A percentile compares a stretch with the other conserved stretches of the same genome.
Evolutionary conservation across 140 eudicot species (phyloP).

Genomic region (Bidens hawaiensis): DNA sequence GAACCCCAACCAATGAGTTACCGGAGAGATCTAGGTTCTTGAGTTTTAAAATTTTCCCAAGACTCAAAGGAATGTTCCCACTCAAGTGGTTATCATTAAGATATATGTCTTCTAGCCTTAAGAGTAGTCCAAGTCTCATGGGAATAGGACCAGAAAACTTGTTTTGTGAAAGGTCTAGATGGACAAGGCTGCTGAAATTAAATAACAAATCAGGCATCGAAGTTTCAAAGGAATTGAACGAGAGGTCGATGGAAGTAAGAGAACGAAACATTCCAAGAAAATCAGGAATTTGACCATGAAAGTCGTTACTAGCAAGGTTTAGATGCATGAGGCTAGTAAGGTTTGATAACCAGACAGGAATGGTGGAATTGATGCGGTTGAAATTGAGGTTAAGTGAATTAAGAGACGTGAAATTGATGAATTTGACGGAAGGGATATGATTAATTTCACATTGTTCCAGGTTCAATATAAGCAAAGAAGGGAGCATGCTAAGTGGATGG

Average conservation of each 20-base stretch:
- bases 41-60: neutral
- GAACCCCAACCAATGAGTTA: slow-evolving; percentile 1
- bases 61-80: slow-evolving; percentile 1
- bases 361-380: neutral
- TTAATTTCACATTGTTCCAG: neutral
- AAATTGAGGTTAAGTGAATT: neutral
- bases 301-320: neutral
- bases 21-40: neutral
- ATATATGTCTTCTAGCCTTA: neutral
- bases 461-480: slow-evolving; percentile 13
- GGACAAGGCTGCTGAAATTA: neutral
- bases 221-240: neutral
- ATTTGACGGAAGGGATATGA: neutral
- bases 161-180: slow-evolving; percentile 3
- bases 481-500: neutral
- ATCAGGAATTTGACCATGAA: slow-evolving; percentile 5
- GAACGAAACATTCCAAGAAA: neutral
- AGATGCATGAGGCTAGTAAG: slow-evolving; percentile 14
- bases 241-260: neutral
- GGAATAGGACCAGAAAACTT: neutral
- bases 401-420: slow-evolving; percentile 1
- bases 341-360: too few relatives aligned
- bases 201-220: neutral
- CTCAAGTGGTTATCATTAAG: neutral
- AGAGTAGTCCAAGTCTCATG: neutral